Conservation (phyloP, 1,139 yeast species). For the Saccharomyces hybrid region DNA sequence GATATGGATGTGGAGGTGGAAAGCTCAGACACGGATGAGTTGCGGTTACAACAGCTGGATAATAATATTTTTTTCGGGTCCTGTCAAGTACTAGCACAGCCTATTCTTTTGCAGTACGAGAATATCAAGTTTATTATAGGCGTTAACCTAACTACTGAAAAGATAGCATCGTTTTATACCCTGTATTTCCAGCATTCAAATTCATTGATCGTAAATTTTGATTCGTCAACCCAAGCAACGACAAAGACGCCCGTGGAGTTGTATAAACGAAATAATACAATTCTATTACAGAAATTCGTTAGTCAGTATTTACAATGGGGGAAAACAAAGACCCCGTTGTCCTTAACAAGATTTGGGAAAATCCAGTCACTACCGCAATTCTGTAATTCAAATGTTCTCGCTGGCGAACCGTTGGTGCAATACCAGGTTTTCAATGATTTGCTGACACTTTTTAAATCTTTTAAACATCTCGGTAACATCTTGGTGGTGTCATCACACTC, state of each 20-base stretch:
- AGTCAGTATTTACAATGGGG: neutral
- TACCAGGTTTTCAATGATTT: constrained; percentile 27
- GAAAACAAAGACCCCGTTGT: neutral
- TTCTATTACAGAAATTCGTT: constrained; percentile 6
- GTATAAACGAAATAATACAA: constrained; percentile 13
- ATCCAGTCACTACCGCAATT: neutral
- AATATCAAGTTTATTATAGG: constrained; percentile 25
- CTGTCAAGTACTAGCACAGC: constrained; percentile 30
- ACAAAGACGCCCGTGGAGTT: neutral
- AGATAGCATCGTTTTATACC: constrained; percentile 15
- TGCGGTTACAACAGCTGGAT: constrained; percentile 27
- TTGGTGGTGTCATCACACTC: constrained; percentile 26
- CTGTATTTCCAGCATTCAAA: constrained; percentile 10
- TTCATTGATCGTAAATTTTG: constrained; percentile 24
- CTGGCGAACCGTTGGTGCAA: constrained; percentile 10
- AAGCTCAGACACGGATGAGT: neutral
- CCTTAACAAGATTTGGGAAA: neutral
- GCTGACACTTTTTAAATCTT: constrained; percentile 19
- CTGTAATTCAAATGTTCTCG: constrained; percentile 17
- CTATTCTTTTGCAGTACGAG: constrained; percentile 21
- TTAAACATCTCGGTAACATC: constrained; percentile 16
- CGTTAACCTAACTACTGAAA: constrained; percentile 15
- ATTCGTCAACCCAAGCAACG: constrained; percentile 7
- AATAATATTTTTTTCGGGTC: constrained; percentile 33
- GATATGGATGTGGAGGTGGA: neutral